Evolutionary conservation across 805 yeast genomes (phyloP).

Genomic region (Tetrapisispora fleetii): DNA sequence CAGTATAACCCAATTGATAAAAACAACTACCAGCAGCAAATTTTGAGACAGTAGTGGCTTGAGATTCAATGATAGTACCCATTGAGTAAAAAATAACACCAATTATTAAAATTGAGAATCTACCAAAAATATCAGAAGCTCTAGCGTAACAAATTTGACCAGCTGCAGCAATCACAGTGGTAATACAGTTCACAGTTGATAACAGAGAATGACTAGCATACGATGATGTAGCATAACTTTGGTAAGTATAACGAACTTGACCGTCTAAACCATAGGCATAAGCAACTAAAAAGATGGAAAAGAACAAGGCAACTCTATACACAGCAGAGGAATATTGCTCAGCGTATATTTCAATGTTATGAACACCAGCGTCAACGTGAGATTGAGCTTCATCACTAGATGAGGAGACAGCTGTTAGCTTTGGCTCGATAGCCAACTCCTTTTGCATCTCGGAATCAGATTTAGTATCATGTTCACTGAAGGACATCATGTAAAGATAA

Average conservation of each 20-base stretch:
- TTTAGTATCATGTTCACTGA: not conserved
- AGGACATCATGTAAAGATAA: not conserved
- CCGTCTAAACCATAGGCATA: slow-evolving; percentile 54
- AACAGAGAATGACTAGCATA: slow-evolving; percentile 40
- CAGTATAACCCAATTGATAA: slow-evolving; percentile 44
- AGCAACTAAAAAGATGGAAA: slow-evolving; percentile 43
- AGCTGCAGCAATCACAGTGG: slow-evolving; percentile 49
- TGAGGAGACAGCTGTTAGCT: not conserved
- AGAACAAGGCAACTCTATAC: slow-evolving; percentile 35
- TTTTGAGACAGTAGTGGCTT: slow-evolving; percentile 39
- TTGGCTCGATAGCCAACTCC: not conserved
- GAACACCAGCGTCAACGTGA: slow-evolving; percentile 35
- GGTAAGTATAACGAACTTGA: slow-evolving; percentile 35
- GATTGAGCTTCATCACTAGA: slow-evolving; percentile 1
- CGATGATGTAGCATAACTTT: slow-evolving; percentile 42
- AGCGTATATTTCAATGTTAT: slow-evolving; percentile 45
- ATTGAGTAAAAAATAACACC: slow-evolving; percentile 40
- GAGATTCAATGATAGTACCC: slow-evolving; percentile 48
- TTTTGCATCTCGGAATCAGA: not conserved
- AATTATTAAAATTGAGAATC: slow-evolving; percentile 37
- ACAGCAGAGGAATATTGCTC: slow-evolving; percentile 37
- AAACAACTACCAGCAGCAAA: slow-evolving; percentile 49
- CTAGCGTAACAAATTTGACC: slow-evolving; percentile 49
- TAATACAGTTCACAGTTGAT: slow-evolving; percentile 44
- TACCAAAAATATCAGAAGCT: slow-evolving; percentile 47